Percentiles rank a stretch among this genome's conserved stretches.
phyloP scores from a whole-genome alignment of 2,329 filamentous ascomycete genomes.

The Colletotrichum melonis region DNA sequence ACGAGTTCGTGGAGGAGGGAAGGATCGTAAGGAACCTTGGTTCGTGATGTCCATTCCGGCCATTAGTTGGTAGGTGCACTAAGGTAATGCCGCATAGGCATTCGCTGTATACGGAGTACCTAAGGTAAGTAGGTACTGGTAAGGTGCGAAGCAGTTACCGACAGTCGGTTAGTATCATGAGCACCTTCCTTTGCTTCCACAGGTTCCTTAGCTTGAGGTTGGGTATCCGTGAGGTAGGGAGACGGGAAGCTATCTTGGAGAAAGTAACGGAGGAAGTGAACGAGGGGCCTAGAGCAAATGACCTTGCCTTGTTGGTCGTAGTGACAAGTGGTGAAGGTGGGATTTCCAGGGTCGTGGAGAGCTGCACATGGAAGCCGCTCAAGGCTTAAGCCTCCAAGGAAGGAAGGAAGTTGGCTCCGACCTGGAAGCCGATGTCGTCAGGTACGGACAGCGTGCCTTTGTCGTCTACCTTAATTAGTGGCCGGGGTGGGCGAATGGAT shows the following conservation, averaged over 20 bases:
- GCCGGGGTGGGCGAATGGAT: too few relatives aligned
- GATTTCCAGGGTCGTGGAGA: slow-evolving; percentile 24
- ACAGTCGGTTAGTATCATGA: background rate
- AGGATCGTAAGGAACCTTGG: background rate
- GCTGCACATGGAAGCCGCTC: slow-evolving; percentile 3
- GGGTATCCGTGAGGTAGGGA: too few relatives aligned
- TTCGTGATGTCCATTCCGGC: background rate
- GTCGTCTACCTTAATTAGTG: background rate
- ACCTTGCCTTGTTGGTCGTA: slow-evolving; percentile 1
- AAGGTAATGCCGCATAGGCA: background rate
- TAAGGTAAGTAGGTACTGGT: background rate
- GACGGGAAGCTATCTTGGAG: background rate
- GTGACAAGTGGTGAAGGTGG: background rate
- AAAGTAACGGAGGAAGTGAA: background rate
- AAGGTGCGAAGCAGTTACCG: background rate
- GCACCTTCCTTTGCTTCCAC: background rate
- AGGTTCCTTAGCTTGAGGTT: background rate
- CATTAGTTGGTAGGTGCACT: background rate
- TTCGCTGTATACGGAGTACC: too few relatives aligned
- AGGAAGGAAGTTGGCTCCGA: background rate
- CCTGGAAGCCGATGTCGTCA: background rate
- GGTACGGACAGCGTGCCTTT: background rate
- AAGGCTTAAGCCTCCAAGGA: background rate
- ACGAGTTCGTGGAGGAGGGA: slow-evolving; percentile 17
- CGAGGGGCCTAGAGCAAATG: background rate